phyloP scores from a whole-genome alignment of 352 stramenopile genomes.

The Globisporangium echinulatum region DNA sequence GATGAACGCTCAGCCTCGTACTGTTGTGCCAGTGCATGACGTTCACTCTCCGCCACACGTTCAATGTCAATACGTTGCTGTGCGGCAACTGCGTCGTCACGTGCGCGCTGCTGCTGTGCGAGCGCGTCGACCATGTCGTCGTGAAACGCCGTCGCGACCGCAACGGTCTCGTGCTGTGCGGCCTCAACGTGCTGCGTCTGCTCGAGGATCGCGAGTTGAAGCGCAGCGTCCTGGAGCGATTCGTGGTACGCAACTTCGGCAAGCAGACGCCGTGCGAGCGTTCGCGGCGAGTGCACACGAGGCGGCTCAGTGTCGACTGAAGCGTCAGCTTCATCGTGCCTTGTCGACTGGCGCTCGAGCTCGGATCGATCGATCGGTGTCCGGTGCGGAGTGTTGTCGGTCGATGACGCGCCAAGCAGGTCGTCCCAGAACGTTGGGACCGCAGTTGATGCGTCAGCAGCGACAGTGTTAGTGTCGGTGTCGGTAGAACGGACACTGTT shows the following conservation, averaged over 20 bases:
- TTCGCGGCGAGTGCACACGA: slow-evolving; percentile 33
- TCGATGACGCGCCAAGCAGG: slow-evolving; percentile 10
- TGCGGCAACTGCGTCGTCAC: slow-evolving; percentile 40
- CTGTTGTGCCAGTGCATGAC: slow-evolving; percentile 27
- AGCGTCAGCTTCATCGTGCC: slow-evolving; percentile 7
- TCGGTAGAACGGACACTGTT: not conserved
- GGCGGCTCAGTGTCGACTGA: not conserved
- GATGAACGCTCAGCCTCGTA: slow-evolving; percentile 18
- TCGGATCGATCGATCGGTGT: slow-evolving; percentile 11
- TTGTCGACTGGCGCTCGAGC: slow-evolving; percentile 3
- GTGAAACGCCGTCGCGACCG: slow-evolving; percentile 53
- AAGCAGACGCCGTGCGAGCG: slow-evolving; percentile 41
- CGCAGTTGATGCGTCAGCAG: not conserved
- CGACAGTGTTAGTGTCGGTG: not conserved
- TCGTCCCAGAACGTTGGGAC: slow-evolving; percentile 5
- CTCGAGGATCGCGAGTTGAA: slow-evolving; percentile 56
- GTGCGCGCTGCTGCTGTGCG: slow-evolving; percentile 33
- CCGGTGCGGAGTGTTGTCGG: too few species aligned
- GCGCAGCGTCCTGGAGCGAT: slow-evolving; percentile 49
- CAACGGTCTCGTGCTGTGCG: slow-evolving; percentile 44
- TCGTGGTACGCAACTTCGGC: slow-evolving; percentile 69
- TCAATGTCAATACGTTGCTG: slow-evolving; percentile 16
- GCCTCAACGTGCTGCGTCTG: slow-evolving; percentile 43
- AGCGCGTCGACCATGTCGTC: slow-evolving; percentile 54
- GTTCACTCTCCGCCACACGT: slow-evolving; percentile 24